Evolutionary conservation across 108 stramenopile species (phyloP).

Genomic region (Cylindrotheca closterium): DNA sequence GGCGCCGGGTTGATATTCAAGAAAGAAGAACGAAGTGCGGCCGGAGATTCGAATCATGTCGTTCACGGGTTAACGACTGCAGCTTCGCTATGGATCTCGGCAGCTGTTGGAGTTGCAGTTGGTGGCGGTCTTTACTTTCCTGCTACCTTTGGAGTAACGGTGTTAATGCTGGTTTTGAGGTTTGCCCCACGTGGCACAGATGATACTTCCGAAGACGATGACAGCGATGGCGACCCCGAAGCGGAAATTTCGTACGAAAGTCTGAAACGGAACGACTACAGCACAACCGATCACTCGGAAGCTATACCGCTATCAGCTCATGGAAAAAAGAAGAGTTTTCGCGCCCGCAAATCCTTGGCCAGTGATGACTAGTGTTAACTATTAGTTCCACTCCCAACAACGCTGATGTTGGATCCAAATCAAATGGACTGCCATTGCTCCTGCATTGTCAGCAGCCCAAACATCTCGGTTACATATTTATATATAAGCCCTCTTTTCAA

Average conservation of each 20-base stretch:
- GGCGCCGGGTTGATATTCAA: conserved; percentile 86
- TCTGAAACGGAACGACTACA: not conserved
- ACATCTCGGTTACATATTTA: too few relatives aligned
- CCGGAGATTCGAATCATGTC: conserved; percentile 48
- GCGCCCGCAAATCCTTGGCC: not conserved
- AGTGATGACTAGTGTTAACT: too few relatives aligned
- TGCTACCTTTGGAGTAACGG: conserved; percentile 62
- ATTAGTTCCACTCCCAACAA: too few relatives aligned
- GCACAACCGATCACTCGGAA: not conserved
- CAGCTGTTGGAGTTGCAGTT: conserved; percentile 76
- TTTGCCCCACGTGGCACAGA: conserved; percentile 65
- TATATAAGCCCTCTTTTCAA: too few relatives aligned
- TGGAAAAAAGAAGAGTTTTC: not conserved
- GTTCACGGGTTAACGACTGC: conserved; percentile 86
- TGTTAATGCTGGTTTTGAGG: conserved; percentile 79
- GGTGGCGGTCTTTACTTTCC: conserved; percentile 86
- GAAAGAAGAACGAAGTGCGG: conserved; percentile 43
- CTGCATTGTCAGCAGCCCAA: too few relatives aligned
- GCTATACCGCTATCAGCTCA: not conserved
- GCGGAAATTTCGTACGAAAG: not conserved
- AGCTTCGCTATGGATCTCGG: conserved; percentile 67
- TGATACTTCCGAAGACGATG: conserved; percentile 28
- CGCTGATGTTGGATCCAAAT: too few relatives aligned
- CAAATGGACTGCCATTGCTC: too few relatives aligned
- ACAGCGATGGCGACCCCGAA: not conserved